phyloP scores from a whole-genome alignment of 2,329 filamentous ascomycete species.

The Colletotrichum godetiae region DNA sequence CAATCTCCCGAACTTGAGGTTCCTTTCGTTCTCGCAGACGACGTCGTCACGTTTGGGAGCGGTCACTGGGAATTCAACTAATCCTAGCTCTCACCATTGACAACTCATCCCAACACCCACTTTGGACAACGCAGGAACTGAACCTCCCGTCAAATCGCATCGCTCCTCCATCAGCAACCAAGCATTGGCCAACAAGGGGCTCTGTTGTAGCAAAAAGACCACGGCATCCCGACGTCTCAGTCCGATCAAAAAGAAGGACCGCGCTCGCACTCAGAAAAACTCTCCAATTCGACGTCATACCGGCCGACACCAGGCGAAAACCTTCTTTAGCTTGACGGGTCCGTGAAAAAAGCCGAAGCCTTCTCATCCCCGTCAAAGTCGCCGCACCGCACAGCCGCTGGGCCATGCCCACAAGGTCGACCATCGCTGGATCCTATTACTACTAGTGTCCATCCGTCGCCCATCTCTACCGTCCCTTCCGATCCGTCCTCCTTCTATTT shows the following conservation, averaged over 20 bases:
- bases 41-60: not conserved
- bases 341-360: slow-evolving; percentile 19
- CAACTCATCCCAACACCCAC: slow-evolving; percentile 10
- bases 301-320: slow-evolving; percentile 19
- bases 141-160: slow-evolving; percentile 10
- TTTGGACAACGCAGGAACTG: not conserved
- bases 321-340: slow-evolving; percentile 28
- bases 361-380: slow-evolving; percentile 11
- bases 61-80: not conserved
- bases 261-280: not conserved
- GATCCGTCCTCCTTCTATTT: not conserved
- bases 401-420: slow-evolving; percentile 4
- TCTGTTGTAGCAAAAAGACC: not conserved
- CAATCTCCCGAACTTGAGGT: not conserved
- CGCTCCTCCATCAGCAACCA: slow-evolving; percentile 11
- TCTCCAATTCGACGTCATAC: slow-evolving; percentile 28
- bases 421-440: slow-evolving; percentile 19
- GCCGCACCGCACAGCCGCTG: slow-evolving; percentile 20
- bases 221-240: slow-evolving; percentile 12
- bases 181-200: slow-evolving; percentile 15
- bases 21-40: not conserved
- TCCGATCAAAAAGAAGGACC: slow-evolving; percentile 8
- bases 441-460: slow-evolving; percentile 15
- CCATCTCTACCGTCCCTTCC: not conserved
- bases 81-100: slow-evolving; percentile 10